Percentiles rank a stretch among this genome's conserved stretches.
Evolutionary conservation across 1,284 basidiomycete species (phyloP).

Genomic region (Sanguinoderma infundibulare): DNA sequence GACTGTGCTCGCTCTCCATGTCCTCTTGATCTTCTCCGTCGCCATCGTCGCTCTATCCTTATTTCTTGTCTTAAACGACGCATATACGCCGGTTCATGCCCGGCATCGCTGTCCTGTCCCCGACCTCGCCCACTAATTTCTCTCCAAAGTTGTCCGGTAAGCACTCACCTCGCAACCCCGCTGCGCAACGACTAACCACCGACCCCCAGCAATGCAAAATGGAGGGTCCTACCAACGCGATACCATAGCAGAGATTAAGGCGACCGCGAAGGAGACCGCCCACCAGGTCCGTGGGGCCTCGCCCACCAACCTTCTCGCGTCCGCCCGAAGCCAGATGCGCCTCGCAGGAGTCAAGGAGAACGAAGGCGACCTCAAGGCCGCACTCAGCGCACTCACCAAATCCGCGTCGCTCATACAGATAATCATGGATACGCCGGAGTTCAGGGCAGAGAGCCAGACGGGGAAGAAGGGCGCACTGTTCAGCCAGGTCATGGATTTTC

Average conservation of each 20-base stretch:
- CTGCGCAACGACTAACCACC: slow-evolving; percentile 10
- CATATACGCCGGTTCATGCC: slow-evolving; percentile 35
- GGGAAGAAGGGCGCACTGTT: slow-evolving; percentile 53
- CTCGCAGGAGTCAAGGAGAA: slow-evolving; percentile 54
- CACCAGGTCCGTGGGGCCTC: slow-evolving; percentile 59
- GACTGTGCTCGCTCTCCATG: slow-evolving; percentile 4
- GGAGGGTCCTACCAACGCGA: slow-evolving; percentile 33
- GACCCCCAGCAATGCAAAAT: slow-evolving; percentile 39
- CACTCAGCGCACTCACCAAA: slow-evolving; percentile 61
- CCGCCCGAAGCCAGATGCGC: slow-evolving; percentile 59
- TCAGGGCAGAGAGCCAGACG: slow-evolving; percentile 49
- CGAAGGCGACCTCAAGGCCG: slow-evolving; percentile 61
- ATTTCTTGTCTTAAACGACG: slow-evolving; percentile 13
- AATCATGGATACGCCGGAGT: slow-evolving; percentile 63
- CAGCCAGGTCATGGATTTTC: slow-evolving; percentile 62
- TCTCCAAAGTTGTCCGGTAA: slow-evolving; percentile 32
- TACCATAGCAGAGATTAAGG: slow-evolving; percentile 68
- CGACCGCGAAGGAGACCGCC: slow-evolving; percentile 60
- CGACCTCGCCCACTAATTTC: slow-evolving; percentile 32
- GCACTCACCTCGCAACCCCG: slow-evolving; percentile 7
- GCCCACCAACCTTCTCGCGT: slow-evolving; percentile 57
- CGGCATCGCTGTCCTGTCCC: slow-evolving; percentile 38
- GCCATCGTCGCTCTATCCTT: slow-evolving; percentile 29
- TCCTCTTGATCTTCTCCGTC: slow-evolving; percentile 13
- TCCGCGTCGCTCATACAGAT: slow-evolving; percentile 60